Percentiles rank a stretch among this genome's conserved stretches.
Conservation (phyloP, 345 rosid genomes). For the Reutealis trisperma region DNA sequence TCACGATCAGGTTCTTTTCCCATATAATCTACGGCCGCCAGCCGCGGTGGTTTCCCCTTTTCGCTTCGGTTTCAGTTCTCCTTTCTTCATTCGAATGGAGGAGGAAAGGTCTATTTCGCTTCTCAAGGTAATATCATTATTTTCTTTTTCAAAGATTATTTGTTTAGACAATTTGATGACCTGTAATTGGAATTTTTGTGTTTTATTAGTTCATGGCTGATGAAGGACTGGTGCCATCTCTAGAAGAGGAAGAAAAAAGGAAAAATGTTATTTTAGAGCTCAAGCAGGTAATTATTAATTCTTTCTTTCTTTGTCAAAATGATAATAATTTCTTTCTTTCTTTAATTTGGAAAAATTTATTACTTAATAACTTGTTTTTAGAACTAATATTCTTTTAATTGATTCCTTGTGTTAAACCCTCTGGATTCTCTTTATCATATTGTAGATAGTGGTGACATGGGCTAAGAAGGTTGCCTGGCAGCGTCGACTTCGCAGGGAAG, state of each 20-base stretch:
- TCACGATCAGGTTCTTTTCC: slow-evolving; percentile 2
- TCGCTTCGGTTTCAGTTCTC: slow-evolving; percentile 16
- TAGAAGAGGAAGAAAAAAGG: slow-evolving; percentile 51
- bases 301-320: not conserved
- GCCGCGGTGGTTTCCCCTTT: slow-evolving; percentile 17
- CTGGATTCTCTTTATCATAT: not conserved
- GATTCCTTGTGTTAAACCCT: not conserved
- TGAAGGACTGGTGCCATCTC: slow-evolving; percentile 48
- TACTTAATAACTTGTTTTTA: not conserved
- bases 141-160: not conserved
- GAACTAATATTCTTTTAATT: not conserved
- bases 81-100: slow-evolving; percentile 31
- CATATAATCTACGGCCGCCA: slow-evolving; percentile 12
- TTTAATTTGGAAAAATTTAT: no score
- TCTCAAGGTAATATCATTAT: slow-evolving; percentile 39
- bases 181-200: not conserved
- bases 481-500: slow-evolving; percentile 39
- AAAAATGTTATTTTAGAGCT: slow-evolving; percentile 36
- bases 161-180: not conserved
- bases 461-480: slow-evolving; percentile 56
- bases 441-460: slow-evolving; percentile 53
- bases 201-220: slow-evolving; percentile 38
- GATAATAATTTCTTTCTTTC: not conserved
- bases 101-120: slow-evolving; percentile 48
- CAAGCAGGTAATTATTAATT: slow-evolving; percentile 28